Conservation (phyloP, 768 basidiomycete genomes). For the Sutorius australiensis region DNA sequence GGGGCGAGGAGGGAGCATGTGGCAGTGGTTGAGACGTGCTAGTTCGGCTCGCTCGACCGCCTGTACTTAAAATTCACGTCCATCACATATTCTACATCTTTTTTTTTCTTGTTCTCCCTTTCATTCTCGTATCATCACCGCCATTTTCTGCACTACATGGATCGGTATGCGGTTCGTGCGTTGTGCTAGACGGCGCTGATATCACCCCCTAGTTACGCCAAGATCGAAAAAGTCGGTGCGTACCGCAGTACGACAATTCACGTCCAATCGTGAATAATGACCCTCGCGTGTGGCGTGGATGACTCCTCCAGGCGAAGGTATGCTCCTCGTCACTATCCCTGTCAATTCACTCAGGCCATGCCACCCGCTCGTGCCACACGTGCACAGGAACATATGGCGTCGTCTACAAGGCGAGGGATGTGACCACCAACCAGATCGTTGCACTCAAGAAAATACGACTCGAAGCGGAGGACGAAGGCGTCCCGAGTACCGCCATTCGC, state of each 20-base stretch:
- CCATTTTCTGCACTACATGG: constrained; percentile 21
- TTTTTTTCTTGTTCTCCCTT: background rate
- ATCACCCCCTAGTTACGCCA: constrained; percentile 72
- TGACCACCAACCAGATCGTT: constrained; percentile 75
- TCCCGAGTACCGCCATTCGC: constrained; percentile 95
- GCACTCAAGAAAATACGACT: constrained; percentile 98
- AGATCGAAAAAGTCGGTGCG: constrained; percentile 98
- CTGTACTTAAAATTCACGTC: constrained; percentile 12
- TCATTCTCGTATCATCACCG: constrained; percentile 8
- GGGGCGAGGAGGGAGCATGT: background rate
- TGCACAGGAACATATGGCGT: constrained; percentile 91
- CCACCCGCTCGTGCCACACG: background rate
- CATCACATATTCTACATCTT: constrained; percentile 1
- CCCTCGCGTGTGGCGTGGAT: constrained; percentile 16
- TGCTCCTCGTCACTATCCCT: background rate
- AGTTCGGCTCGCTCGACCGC: constrained; percentile 17
- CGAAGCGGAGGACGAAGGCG: constrained; percentile 98
- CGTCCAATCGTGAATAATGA: constrained; percentile 10
- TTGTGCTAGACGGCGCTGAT: constrained; percentile 17
- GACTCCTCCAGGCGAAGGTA: constrained; percentile 44
- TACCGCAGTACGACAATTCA: constrained; percentile 26
- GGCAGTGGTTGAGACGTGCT: constrained; percentile 14
- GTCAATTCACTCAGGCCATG: constrained; percentile 2
- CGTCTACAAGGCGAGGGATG: constrained; percentile 94
- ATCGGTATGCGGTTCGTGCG: constrained; percentile 28